Base-by-base conservation (phyloP, 306 rosid species). In the Geum urbanum region DNA sequence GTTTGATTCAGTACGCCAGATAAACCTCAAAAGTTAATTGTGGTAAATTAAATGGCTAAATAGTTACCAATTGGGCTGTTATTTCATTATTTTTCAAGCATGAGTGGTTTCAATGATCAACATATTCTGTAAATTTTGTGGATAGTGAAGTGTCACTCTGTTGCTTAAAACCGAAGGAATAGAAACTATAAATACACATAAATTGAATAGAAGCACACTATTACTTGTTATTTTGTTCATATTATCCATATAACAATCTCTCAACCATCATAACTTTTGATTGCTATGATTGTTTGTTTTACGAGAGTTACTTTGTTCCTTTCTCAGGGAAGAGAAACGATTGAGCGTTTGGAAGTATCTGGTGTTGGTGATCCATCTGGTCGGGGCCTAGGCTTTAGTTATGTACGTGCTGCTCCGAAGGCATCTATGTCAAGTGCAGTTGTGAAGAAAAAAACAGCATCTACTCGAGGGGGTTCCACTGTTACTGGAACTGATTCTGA, bases 401-500 rank as follows among this genome's bases (percentile, higher is more conserved):
- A 84, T 78, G 97, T 91, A 32, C 88, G 98, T 59, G 87, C 89
- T 75, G 74, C 84, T 82, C 92, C 89, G 61, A 92, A 94, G 83
- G 88, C 97, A 68, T 86, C 97, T 11, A 81, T 90, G 80, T 78
- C 97, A 67, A 90, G 84, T 70, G 94, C 97, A 66, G 69, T 63
- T 59, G 83, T 84, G 69, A 94, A 94, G 87, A 94, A 88, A 78
- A 94, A 94, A 81, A 69, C 90, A 15, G 86, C 89, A 59, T 77
- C 94, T 61, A 60, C 76, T 72, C 78, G 96, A 55, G 92, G 90
- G 80, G 96, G 96, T 79, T 75, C 98, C 43, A 87, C 97, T 69
- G 98, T 94, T 63, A 94, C 98, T 8, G 96, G 98, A 69, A 94
- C 98, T 59, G 98, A 94, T 85, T 97, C 98, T 81, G 98, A 94